Conservation (phyloP, 306 rosid species). For the Parietaria judaica region DNA sequence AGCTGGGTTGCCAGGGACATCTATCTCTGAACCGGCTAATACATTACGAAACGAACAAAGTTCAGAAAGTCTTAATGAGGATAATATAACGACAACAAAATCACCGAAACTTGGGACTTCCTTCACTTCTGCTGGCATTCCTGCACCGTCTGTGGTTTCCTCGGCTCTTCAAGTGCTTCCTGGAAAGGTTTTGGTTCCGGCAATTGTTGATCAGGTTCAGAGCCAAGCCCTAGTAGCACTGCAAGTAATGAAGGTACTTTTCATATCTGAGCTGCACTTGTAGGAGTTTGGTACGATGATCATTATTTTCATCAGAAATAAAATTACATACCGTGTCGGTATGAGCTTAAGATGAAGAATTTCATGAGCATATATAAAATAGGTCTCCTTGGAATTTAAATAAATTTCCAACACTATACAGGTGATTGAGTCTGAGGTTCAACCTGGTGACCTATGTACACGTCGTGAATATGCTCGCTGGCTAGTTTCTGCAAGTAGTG, state of each 20-base stretch:
- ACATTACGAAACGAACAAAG: constrained; percentile 30
- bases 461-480: constrained; percentile 98
- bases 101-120: constrained; percentile 43
- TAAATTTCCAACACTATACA: constrained; percentile 21
- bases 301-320: no score
- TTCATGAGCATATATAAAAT: neutral
- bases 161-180: constrained; percentile 65
- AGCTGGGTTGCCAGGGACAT: constrained; percentile 26
- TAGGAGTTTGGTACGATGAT: no score
- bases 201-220: constrained; percentile 89
- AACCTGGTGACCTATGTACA: constrained; percentile 77
- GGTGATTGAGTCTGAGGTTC: constrained; percentile 89
- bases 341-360: neutral
- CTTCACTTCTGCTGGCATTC: constrained; percentile 86
- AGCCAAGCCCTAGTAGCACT: constrained; percentile 91
- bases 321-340: neutral
- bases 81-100: constrained; percentile 38
- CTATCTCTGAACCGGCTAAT: constrained; percentile 25
- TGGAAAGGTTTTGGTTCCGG: constrained; percentile 92
- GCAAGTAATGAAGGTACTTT: constrained; percentile 79
- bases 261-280: constrained; percentile 6
- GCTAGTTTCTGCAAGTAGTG: constrained; percentile 89
- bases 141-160: constrained; percentile 88
- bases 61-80: constrained; percentile 25
- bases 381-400: neutral